Evolutionary conservation across 2,329 filamentous ascomycete species (phyloP).

Genomic region (Neonectria punicea): DNA sequence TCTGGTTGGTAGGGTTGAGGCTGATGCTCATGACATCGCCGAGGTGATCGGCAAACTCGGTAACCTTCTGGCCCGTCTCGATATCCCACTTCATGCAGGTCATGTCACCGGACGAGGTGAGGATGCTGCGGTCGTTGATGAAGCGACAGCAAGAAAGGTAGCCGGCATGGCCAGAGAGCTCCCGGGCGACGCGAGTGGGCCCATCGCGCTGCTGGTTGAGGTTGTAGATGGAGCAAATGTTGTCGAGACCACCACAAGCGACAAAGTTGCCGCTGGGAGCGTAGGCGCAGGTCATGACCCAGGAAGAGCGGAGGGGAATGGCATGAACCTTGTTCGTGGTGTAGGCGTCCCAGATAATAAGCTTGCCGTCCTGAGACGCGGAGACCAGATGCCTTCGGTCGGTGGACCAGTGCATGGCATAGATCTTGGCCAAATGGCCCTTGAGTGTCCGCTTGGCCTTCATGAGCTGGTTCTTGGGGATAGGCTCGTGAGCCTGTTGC

Average conservation of each 20-base stretch:
- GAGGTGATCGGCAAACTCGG: slow-evolving; percentile 97
- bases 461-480: slow-evolving; percentile 93
- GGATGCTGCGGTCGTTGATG: slow-evolving; percentile 97
- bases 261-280: slow-evolving; percentile 98
- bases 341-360: slow-evolving; percentile 99
- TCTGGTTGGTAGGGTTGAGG: slow-evolving; percentile 98
- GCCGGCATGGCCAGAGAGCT: slow-evolving; percentile 95
- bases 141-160: slow-evolving; percentile 99
- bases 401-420: slow-evolving; percentile 99
- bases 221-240: slow-evolving; percentile 99
- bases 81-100: slow-evolving; percentile 99
- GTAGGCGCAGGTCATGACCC: slow-evolving; percentile 99
- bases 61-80: slow-evolving; percentile 95
- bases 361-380: slow-evolving; percentile 97
- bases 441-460: slow-evolving; percentile 97
- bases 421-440: slow-evolving; percentile 98
- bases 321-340: slow-evolving; percentile 99
- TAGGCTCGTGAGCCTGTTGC: slow-evolving; percentile 88
- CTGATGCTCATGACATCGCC: slow-evolving; percentile 99
- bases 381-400: slow-evolving; percentile 97
- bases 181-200: slow-evolving; percentile 94
- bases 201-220: slow-evolving; percentile 93
- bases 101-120: slow-evolving; percentile 99
- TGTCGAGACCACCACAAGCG: slow-evolving; percentile 97
- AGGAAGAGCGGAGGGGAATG: slow-evolving; percentile 95